A percentile compares a stretch with the other conserved stretches of the same genome.
phyloP scores from a whole-genome alignment of 2,329 filamentous ascomycete species.

The Clonostachys chloroleuca region DNA sequence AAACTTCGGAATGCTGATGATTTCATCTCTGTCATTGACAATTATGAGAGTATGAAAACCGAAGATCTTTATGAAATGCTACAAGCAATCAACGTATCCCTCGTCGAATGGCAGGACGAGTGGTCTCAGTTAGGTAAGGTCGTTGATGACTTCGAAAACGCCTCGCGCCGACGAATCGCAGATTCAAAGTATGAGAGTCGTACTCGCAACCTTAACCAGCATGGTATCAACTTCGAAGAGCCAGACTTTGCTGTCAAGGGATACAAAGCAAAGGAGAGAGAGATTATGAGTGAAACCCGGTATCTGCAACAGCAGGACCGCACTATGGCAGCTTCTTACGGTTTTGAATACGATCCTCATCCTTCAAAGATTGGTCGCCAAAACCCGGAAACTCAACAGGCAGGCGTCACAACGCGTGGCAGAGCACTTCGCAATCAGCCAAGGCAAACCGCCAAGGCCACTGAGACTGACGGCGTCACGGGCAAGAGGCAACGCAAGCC shows the following conservation, averaged over 20 bases:
- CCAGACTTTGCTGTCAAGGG: constrained; percentile 52
- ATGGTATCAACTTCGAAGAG: constrained; percentile 37
- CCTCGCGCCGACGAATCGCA: constrained; percentile 42
- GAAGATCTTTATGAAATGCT: constrained; percentile 39
- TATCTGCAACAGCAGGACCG: constrained; percentile 50
- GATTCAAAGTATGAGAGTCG: constrained; percentile 42
- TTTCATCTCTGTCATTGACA: constrained; percentile 40
- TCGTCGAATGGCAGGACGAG: constrained; percentile 50
- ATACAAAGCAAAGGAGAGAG: constrained; percentile 39
- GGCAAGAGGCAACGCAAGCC: constrained; percentile 52
- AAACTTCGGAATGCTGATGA: constrained; percentile 47
- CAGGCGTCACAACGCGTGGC: constrained; percentile 43
- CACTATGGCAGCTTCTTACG: constrained; percentile 55
- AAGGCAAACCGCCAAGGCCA: constrained; percentile 54
- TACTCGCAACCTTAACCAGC: constrained; percentile 31
- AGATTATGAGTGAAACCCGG: constrained; percentile 35
- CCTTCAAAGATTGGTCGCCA: constrained; percentile 54
- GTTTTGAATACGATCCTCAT: constrained; percentile 57
- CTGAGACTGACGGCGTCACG: constrained; percentile 43
- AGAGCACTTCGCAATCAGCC: constrained; percentile 53
- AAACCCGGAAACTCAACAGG: constrained; percentile 49
- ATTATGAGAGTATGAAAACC: constrained; percentile 42
- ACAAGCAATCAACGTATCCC: constrained; percentile 35
- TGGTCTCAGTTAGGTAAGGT: constrained; percentile 43
- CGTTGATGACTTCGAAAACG: constrained; percentile 55